These are phyloP conservation scores for Ustilago shanxiensis DNA, from an alignment of 1,284 basidiomycete genomes.

Conservation along the genomic window DNA sequence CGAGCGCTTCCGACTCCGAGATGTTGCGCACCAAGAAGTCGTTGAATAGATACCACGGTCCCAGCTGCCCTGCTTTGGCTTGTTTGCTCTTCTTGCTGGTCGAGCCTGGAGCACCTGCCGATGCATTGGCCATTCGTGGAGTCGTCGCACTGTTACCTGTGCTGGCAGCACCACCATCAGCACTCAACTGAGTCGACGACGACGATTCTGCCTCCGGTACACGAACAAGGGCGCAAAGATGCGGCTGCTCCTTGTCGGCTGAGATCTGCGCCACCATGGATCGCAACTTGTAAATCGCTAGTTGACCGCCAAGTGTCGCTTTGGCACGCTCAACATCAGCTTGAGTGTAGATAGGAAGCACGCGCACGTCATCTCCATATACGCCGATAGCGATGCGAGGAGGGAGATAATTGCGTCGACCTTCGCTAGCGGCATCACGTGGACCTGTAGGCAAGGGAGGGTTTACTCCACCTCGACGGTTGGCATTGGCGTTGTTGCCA, in stretches of 20 bases:
- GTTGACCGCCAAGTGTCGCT: constrained; percentile 18
- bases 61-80: constrained; percentile 29
- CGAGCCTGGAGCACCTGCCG: not conserved
- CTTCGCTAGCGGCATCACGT: constrained; percentile 13
- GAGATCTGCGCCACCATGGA: constrained; percentile 86
- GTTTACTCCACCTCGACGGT: constrained; percentile 63
- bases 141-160: constrained; percentile 4
- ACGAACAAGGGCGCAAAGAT: constrained; percentile 91
- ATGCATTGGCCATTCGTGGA: constrained; percentile 12
- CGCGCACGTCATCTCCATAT: constrained; percentile 48
- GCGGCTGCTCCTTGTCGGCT: constrained; percentile 81
- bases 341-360: constrained; percentile 39
- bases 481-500: constrained; percentile 27
- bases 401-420: constrained; percentile 71
- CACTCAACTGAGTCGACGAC: constrained; percentile 50
- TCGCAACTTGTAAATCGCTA: constrained; percentile 73
- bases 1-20: constrained; percentile 85
- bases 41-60: constrained; percentile 91
- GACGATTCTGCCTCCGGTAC: constrained; percentile 74
- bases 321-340: constrained; percentile 36
- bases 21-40: constrained; percentile 92
- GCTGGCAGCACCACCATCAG: constrained; percentile 29
- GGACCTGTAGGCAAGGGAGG: constrained; percentile 19
- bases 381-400: constrained; percentile 66
- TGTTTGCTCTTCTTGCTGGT: constrained; percentile 37